Evolutionary conservation across 2,329 filamentous ascomycete genomes (phyloP), one percentile per base, ranked within the genome.

Genomic region (Trichophyton simii): DNA sequence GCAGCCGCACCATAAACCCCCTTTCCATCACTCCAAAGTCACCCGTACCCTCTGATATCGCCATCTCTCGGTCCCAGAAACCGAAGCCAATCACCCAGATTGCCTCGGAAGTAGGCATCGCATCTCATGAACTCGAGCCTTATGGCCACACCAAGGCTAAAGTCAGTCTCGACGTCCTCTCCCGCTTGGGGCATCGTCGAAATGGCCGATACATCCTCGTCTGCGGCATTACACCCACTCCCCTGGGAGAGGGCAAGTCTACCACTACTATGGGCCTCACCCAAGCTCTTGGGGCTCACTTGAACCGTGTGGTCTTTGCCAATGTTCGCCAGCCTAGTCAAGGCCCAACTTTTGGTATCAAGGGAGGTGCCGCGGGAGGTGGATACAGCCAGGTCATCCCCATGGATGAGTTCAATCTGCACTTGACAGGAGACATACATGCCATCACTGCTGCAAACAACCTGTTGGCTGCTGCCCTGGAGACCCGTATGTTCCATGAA

Each of bases 321-420:
- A 97, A 99, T 72, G 94, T 99, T 58, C 86, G 94, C 63, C 94
- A 99, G 73, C 94, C 94, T 58, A 96, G 90, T 69, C 94, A 97
- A 78, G 94, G 94, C 3, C 94, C 94, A 61, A 99, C 94, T 0
- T 99, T 99, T 73, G 94, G 94, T 70, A 97, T 99, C 82, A 99
- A 99, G 81, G 94, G 94, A 65, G 94, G 94, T 70, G 94, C 94
- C 63, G 94, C 94, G 61, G 94, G 94, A 70, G 94, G 94, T 74
- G 94, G 94, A 44, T 99, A 97, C 83, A 96, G 90, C 74, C 94
- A 99, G 75, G 94, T 99, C 71, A 97, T 99, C 69, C 94, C 94
- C 63, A 99, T 99, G 94, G 94, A 99, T 69, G 94, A 99, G 75
- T 99, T 99, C 80, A 99, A 99, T 77, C 80, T 99, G 71, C 94